Conservation (phyloP, 2,329 filamentous ascomycete species). For the Microcyclosporella mali region DNA sequence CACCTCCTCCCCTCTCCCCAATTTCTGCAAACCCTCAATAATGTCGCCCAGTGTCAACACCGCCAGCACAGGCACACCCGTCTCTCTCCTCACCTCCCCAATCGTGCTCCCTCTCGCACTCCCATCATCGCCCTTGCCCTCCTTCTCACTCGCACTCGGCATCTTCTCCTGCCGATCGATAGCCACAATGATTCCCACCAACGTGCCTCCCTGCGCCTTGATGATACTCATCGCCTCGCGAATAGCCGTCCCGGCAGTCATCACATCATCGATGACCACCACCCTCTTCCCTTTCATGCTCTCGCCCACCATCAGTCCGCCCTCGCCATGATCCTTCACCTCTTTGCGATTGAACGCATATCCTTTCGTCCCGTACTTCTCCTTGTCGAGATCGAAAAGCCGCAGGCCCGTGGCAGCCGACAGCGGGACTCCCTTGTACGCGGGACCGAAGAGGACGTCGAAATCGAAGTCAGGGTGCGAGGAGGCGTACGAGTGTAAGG, state of each 20-base stretch:
- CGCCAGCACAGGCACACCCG: constrained; percentile 72
- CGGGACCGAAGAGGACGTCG: constrained; percentile 87
- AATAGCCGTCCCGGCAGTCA: constrained; percentile 91
- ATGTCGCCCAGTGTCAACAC: constrained; percentile 84
- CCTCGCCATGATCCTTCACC: constrained; percentile 92
- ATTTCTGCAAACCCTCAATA: constrained; percentile 39
- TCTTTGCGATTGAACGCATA: constrained; percentile 97
- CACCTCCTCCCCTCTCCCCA: constrained; percentile 43
- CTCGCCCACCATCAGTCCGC: constrained; percentile 85
- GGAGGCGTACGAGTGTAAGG: constrained; percentile 44
- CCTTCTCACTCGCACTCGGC: constrained; percentile 44
- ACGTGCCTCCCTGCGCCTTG: constrained; percentile 70
- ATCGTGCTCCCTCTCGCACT: constrained; percentile 72
- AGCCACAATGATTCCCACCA: constrained; percentile 83
- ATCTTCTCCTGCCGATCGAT: constrained; percentile 83
- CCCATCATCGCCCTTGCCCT: constrained; percentile 53
- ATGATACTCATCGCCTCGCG: constrained; percentile 89
- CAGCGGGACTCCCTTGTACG: constrained; percentile 97
- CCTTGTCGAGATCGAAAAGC: constrained; percentile 62
- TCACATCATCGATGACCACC: constrained; percentile 92
- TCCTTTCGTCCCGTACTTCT: constrained; percentile 61
- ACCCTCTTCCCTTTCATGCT: constrained; percentile 77
- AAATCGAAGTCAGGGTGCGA: constrained; percentile 49
- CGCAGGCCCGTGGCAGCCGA: constrained; percentile 70
- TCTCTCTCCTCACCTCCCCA: constrained; percentile 76